phyloP scores from a whole-genome alignment of 371 early-diverging fungal species.

The Mortierella polycephala region DNA sequence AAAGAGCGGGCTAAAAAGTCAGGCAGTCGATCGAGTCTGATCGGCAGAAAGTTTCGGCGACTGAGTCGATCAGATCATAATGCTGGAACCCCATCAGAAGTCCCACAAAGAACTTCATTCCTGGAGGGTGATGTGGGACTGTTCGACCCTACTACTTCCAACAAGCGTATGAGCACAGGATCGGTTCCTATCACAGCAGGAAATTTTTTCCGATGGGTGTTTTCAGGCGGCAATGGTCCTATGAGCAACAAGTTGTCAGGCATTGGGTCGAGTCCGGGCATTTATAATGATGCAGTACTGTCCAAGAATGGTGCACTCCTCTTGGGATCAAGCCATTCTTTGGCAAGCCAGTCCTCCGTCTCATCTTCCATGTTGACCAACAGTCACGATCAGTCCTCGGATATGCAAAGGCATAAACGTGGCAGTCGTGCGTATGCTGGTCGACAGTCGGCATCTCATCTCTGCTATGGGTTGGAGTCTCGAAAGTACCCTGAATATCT shows the following conservation, averaged over 20 bases:
- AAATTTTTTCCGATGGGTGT: slow-evolving; percentile 47
- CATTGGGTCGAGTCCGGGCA: slow-evolving; percentile 3
- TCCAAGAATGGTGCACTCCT: slow-evolving; percentile 7
- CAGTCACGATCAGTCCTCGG: slow-evolving; percentile 9
- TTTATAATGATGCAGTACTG: background rate
- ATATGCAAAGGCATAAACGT: background rate
- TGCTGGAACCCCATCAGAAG: slow-evolving; percentile 6
- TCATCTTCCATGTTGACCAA: slow-evolving; percentile 32
- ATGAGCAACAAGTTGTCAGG: slow-evolving; percentile 8
- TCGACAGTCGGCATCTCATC: slow-evolving; percentile 8
- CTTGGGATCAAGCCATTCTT: slow-evolving; percentile 16
- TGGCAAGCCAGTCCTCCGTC: slow-evolving; percentile 24
- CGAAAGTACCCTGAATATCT: slow-evolving; percentile 42
- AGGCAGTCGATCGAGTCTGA: slow-evolving; percentile 41
- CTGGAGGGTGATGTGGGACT: slow-evolving; percentile 8
- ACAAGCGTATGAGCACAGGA: slow-evolving; percentile 34
- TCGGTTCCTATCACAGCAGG: slow-evolving; percentile 35
- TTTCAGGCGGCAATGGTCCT: slow-evolving; percentile 14
- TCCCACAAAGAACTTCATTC: slow-evolving; percentile 13
- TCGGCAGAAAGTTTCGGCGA: slow-evolving; percentile 41
- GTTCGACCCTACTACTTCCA: slow-evolving; percentile 3
- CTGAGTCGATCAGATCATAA: slow-evolving; percentile 24
- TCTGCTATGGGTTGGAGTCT: slow-evolving; percentile 27
- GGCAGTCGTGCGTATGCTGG: slow-evolving; percentile 7
- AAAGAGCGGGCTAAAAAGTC: slow-evolving; percentile 38